These are phyloP conservation scores for Phytophthora ramorum DNA, from an alignment of 352 stramenopile genomes.

Conservation along the genomic window DNA sequence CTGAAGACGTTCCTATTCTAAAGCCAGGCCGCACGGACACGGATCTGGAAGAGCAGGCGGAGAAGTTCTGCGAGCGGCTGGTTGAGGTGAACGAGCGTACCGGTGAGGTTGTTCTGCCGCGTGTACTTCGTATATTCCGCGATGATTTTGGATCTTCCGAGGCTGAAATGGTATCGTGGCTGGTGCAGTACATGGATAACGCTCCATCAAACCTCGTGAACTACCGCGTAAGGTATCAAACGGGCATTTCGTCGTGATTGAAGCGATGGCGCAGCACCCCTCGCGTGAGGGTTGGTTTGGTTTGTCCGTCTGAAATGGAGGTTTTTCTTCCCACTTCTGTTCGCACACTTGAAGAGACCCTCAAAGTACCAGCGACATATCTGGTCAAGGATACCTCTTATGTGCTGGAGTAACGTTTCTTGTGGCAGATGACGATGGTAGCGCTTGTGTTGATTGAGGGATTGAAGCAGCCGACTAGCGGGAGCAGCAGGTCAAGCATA, in stretches of 20 bases:
- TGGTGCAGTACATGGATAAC: constrained; percentile 86
- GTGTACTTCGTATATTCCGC: constrained; percentile 83
- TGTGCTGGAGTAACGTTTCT: constrained; percentile 26
- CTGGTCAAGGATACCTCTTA: background rate
- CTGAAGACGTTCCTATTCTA: constrained; percentile 76
- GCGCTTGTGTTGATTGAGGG: constrained; percentile 22
- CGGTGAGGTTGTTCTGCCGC: constrained; percentile 71
- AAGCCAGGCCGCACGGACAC: constrained; percentile 85
- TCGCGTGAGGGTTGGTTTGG: constrained; percentile 3
- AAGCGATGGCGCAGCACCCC: constrained; percentile 10
- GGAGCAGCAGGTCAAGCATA: constrained; percentile 15
- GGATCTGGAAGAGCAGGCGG: constrained; percentile 84
- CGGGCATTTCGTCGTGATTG: constrained; percentile 72
- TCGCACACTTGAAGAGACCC: constrained; percentile 4
- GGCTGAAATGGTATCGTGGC: constrained; percentile 86
- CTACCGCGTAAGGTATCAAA: constrained; percentile 79
- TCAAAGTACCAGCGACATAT: background rate
- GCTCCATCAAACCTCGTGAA: constrained; percentile 73
- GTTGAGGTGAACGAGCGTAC: constrained; percentile 65
- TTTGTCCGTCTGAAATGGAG: constrained; percentile 16
- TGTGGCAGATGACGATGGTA: constrained; percentile 10
- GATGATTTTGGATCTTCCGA: constrained; percentile 89
- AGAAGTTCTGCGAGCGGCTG: constrained; percentile 75
- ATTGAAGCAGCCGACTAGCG: constrained; percentile 16
- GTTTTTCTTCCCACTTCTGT: constrained; percentile 4